phyloP scores from a whole-genome alignment of 1,284 basidiomycete genomes.

The Pisolithus thermaeus region DNA sequence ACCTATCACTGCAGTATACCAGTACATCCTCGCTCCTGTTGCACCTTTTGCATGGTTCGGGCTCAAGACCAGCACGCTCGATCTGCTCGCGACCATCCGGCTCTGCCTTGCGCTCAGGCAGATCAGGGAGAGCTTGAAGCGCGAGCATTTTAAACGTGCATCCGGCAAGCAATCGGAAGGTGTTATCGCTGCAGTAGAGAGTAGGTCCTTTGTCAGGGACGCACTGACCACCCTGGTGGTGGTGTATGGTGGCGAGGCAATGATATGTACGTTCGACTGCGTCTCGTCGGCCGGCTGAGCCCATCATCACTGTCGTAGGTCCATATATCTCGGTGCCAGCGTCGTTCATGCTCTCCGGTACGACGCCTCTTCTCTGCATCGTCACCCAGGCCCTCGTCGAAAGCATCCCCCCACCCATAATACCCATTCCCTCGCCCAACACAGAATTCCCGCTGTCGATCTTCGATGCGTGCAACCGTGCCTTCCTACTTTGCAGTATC shows the following conservation, averaged over 20 bases:
- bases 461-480: conserved; percentile 64
- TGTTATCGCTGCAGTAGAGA: conserved; percentile 34
- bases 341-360: conserved; percentile 66
- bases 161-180: conserved; percentile 11
- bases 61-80: conserved; percentile 50
- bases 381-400: conserved; percentile 55
- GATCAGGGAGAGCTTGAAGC: conserved; percentile 44
- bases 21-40: conserved; percentile 52
- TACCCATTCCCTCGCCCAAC: conserved; percentile 46
- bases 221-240: conserved; percentile 53
- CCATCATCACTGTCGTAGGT: conserved; percentile 31
- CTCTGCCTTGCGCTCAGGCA: conserved; percentile 65
- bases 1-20: conserved; percentile 49
- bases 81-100: conserved; percentile 58
- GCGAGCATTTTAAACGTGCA: conserved; percentile 32
- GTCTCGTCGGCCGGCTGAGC: not conserved
- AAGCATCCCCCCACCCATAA: conserved; percentile 36
- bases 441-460: conserved; percentile 60
- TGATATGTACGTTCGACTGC: conserved; percentile 40
- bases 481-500: conserved; percentile 64
- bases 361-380: conserved; percentile 51
- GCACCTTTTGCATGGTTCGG: conserved; percentile 67
- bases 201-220: conserved; percentile 52
- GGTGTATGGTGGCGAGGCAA: conserved; percentile 69
- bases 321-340: conserved; percentile 58